These are phyloP conservation scores for Asterochloris erici DNA, from an alignment of 139 green algal species.

Conservation along the genomic window DNA sequence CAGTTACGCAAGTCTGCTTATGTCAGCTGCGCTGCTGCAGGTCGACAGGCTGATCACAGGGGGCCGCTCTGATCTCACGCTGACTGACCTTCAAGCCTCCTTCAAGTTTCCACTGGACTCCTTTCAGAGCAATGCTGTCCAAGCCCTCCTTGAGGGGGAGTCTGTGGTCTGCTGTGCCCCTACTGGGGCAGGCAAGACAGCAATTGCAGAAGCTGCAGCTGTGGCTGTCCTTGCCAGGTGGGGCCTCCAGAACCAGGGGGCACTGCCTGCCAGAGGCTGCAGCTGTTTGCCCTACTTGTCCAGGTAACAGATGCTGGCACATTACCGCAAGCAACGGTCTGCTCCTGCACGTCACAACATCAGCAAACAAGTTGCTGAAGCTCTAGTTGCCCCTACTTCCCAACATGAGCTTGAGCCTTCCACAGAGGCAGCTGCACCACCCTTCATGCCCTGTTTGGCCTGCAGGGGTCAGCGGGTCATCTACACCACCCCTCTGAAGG, in stretches of 20 bases:
- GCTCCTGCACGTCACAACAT: background rate
- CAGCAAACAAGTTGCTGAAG: background rate
- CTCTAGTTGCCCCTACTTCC: background rate
- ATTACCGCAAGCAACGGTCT: background rate
- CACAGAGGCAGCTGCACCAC: background rate
- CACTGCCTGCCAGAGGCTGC: background rate
- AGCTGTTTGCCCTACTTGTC: background rate
- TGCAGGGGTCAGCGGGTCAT: constrained; percentile 75
- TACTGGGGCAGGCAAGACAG: constrained; percentile 96
- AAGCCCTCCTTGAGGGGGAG: constrained; percentile 52
- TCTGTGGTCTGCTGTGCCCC: constrained; percentile 91
- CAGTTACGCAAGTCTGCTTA: background rate
- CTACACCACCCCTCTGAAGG: constrained; percentile 89
- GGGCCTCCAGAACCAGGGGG: background rate
- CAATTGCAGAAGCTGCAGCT: constrained; percentile 89
- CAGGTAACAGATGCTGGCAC: background rate
- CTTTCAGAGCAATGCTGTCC: constrained; percentile 65
- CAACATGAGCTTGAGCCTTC: too few species aligned
- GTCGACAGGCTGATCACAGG: constrained; percentile 53
- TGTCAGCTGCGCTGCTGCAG: constrained; percentile 17
- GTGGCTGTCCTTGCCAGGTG: constrained; percentile 58
- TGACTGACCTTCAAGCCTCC: constrained; percentile 15
- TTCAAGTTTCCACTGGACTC: constrained; percentile 74
- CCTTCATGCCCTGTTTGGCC: background rate
- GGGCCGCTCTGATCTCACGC: constrained; percentile 19